Evolutionary conservation across 768 basidiomycete species (phyloP), one percentile per base, ranked within the genome.

Genomic region (Rhodotorula babjevae): DNA sequence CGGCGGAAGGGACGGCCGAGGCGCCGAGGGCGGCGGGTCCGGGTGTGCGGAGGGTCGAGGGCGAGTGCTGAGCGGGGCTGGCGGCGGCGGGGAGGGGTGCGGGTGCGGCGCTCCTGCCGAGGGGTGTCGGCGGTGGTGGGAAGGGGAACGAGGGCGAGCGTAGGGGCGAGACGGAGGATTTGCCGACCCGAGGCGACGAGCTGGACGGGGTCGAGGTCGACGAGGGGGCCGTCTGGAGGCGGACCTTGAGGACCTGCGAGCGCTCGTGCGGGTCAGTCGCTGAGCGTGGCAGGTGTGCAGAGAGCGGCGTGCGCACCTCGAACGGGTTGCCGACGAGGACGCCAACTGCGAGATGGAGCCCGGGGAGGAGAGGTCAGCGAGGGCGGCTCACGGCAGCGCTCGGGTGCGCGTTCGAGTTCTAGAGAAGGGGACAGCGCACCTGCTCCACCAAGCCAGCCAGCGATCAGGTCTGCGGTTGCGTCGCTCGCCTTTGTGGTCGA

Each of bases 281-380:
- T 0, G 25, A 42, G 40, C 31, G 27, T 15, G 6, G 1, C 9
- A 23, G 11, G 16, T 3, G 56, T 15, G 16, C 8, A 10, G 33
- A 15, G 40, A 27, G n/a, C 8, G 5, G 3, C 9, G 49, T 7
- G 49, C 47, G 11, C 58, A 47, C 60, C 40, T 65, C 74, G 64
- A 69, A 75, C 21, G 74, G 74, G 63, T 76, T 76, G 29, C 70
- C 71, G 46, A 69, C 68, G 18, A 76, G 36, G 59, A 76, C 71
- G 27, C 74, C 74, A 57, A 72, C 74, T 76, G 71, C 2, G 36
- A 36, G 36, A 36, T 36, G 36, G 21, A 3, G n/a, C 23, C 11
- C 29, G 2, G 65, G 2, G 40, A 12, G 21, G 31, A 18, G 55
- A 19, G 29, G 64, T 58, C 44, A 65, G 65, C 47, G n/a, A 19